Evolutionary conservation across 1,284 basidiomycete genomes (phyloP), one percentile per base, ranked within the genome.

Genomic region (Fistulina hepatica): DNA sequence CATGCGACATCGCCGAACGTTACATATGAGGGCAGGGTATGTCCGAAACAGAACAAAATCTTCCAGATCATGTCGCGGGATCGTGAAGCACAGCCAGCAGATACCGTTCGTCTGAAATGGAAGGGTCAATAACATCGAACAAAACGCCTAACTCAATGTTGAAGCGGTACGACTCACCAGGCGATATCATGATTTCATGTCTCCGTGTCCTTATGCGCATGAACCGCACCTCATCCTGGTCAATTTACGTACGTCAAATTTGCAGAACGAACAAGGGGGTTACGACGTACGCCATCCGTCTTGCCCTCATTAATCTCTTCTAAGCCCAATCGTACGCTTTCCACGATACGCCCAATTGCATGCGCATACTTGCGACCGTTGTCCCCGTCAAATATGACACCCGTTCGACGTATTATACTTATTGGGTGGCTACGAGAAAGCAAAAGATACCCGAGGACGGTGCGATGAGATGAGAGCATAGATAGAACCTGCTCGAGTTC

Each of bases 121-220:
- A 13, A 4, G 4, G 17, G 11, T 49, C 19, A 43, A 23, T 13
- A 32, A 17, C n/a, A 15, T 22, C 19, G 27, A 21, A 22, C 22
- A 21, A 21, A 9, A 11, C 12, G 30, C 17, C 31, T 27, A 4
- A 20, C n/a, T 25, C n/a, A 20, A 25, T 38, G 34, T 37, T 19
- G 33, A 22, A 6, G 16, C 12, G 16, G 20, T 35, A 10, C 26
- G 23, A 64, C 76, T 31, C 42, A 90, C 91, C 85, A 43, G 91
- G 91, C 3, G 91, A 90, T 44, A 95, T 91, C 76, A 95, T 88
- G 42, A 95, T 67, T 55, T 95, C 92, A 56, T 95, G 90, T 40
- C 82, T 72, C 54, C 77, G 86, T 37, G 90, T 94, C 35, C 92
- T 73, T 59, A 95, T 90, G 36, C 91, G 68, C 72, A 95, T 76